Percentiles rank a stretch among this genome's conserved stretches.
Conservation (phyloP, 2,329 filamentous ascomycete species). For the Trichoderma simmonsii region DNA sequence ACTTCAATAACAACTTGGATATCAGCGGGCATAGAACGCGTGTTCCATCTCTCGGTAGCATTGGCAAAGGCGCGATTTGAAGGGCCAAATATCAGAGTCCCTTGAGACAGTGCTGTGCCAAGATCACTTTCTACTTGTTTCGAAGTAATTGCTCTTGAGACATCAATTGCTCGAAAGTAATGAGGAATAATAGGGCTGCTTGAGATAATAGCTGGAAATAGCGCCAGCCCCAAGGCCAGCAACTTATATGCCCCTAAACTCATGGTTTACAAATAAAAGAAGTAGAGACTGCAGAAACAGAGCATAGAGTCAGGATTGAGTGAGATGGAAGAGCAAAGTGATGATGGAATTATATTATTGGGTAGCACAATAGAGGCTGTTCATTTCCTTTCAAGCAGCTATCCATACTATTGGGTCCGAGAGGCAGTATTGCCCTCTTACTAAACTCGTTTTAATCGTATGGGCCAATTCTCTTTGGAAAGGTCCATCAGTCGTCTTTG, state of each 20-base stretch:
- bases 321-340: background rate
- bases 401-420: no score
- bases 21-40: background rate
- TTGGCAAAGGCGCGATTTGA: background rate
- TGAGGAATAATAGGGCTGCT: background rate
- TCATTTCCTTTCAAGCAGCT: no score
- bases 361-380: background rate
- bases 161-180: background rate
- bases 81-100: background rate
- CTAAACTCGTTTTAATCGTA: no score
- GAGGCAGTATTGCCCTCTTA: background rate
- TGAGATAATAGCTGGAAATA: background rate
- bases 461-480: no score
- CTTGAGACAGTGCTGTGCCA: background rate
- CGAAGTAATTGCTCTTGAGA: background rate
- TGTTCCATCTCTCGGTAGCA: background rate
- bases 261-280: background rate
- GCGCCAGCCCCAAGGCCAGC: background rate
- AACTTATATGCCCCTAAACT: background rate
- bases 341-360: background rate
- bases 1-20: slow-evolving; percentile 1
- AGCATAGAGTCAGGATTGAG: rapidly evolving
- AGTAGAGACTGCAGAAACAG: background rate
- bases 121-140: background rate
- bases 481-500: background rate